Evolutionary conservation across 2,329 filamentous ascomycete species (phyloP), one percentile per base, ranked within the genome.

Genomic region (Clarireedia hainanense): DNA sequence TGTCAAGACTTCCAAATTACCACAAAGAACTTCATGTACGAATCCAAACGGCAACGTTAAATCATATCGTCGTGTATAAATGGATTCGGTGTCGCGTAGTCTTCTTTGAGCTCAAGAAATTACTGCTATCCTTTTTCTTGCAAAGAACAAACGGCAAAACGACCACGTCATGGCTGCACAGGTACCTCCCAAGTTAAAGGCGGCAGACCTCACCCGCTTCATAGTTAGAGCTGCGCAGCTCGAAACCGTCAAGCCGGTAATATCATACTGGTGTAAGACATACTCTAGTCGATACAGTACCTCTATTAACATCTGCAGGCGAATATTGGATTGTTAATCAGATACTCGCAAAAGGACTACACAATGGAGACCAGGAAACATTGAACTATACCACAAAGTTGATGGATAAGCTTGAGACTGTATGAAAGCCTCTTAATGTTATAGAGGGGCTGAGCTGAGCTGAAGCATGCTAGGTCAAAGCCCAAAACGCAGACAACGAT

Each of bases 241-340:
- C 49, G 88, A 92, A 70, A 80, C 80, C 57, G 82, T 85, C 67
- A 94, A 92, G 72, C 94, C 94, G 7, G 89, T 94, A 58, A 81
- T 97, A 63, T 80, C 91, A 60, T 99, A 97, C 72, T 97, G 92
- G 91, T 94, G 92, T 95, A 80, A 68, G 86, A 80, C 15, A 27
- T 20, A 4, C 47, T 6, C 26, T 24, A 17, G 17, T 9, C 49
- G 47, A 43, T 40, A 15, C 5, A 4, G 49, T 34, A 14, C 24
- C 42, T 49, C 57, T 47, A 56, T 60, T 64, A 23, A 68, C 54
- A 57, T 63, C 63, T 64, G 59, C 40, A 94, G 89, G 88, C 71
- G 86, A 95, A 68, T 96, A 94, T 72, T 94, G 89, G 78, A 89
- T 94, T 26, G 88, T 96, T 47, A 91, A 97, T 67, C 89, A 95